Evolutionary conservation across 2,329 filamentous ascomycete genomes (phyloP).

Genomic region (Trichoderma sp.): DNA sequence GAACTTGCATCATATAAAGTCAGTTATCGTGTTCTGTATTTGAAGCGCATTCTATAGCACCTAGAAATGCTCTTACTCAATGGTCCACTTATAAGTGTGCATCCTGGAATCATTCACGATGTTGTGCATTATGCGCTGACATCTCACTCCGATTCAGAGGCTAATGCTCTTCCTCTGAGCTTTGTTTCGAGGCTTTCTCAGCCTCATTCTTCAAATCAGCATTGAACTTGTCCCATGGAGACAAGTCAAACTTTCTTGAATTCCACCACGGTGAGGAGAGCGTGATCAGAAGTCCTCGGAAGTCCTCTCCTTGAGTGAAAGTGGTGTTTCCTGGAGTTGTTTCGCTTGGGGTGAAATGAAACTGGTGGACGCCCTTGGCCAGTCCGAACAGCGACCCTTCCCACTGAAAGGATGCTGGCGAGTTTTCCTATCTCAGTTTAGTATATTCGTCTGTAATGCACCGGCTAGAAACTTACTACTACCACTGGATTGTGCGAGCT

Average conservation of each 20-base stretch:
- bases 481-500: not conserved
- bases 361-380: conserved; percentile 15
- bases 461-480: not conserved
- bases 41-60: no score
- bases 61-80: not conserved
- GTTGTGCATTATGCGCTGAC: no score
- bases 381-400: conserved; percentile 18
- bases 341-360: conserved; percentile 11
- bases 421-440: conserved; percentile 4
- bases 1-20: no score
- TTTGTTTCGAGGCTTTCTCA: conserved; percentile 1
- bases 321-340: conserved; percentile 7
- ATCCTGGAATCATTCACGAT: no score
- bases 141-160: no score
- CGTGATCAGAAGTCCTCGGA: conserved; percentile 11
- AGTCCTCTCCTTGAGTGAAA: conserved; percentile 16
- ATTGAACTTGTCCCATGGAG: conserved; percentile 16
- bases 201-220: conserved; percentile 14
- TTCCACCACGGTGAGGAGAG: conserved; percentile 20
- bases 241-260: conserved; percentile 5
- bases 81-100: no score
- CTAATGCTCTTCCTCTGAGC: not conserved
- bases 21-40: no score
- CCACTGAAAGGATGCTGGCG: conserved; percentile 14
- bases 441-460: not conserved